Percentiles rank a stretch among this genome's conserved stretches.
Conservation (phyloP, 768 basidiomycete genomes). For the Cystobasidium onofrii region DNA sequence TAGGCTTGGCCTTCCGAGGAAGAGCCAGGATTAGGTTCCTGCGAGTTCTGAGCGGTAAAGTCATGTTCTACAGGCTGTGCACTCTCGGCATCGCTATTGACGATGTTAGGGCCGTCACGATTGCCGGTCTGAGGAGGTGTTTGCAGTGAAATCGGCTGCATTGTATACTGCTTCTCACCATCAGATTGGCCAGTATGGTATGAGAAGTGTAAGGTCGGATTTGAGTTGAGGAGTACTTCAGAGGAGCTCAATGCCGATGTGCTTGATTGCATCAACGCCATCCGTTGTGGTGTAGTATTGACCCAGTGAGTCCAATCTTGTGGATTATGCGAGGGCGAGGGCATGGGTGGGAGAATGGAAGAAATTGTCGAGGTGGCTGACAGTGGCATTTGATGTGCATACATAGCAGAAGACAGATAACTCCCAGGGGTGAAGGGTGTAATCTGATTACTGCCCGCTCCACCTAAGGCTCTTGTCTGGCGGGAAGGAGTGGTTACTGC, state of each 20-base stretch:
- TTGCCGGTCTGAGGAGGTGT: not conserved
- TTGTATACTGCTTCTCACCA: not conserved
- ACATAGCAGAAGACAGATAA: not conserved
- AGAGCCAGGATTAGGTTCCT: not conserved
- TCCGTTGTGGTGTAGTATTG: slow-evolving; percentile 13
- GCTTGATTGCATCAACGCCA: not conserved
- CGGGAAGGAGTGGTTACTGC: not conserved
- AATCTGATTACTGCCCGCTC: not conserved
- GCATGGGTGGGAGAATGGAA: not conserved
- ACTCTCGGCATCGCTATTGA: not conserved
- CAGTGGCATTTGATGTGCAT: not conserved
- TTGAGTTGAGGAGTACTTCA: not conserved
- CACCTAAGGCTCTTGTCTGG: not conserved
- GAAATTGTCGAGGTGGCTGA: not conserved
- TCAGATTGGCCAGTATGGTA: not conserved
- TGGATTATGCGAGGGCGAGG: not conserved
- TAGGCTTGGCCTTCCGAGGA: not conserved
- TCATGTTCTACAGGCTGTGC: not conserved
- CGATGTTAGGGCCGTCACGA: not conserved
- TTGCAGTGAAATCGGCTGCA: not conserved
- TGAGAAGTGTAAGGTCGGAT: not conserved
- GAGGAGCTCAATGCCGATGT: not conserved
- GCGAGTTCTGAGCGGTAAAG: not conserved
- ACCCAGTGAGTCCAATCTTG: slow-evolving; percentile 24
- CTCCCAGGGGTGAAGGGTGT: not conserved